Evolutionary conservation across 257 asterid genomes (phyloP).

Genomic region (Anisodus tanguticus): DNA sequence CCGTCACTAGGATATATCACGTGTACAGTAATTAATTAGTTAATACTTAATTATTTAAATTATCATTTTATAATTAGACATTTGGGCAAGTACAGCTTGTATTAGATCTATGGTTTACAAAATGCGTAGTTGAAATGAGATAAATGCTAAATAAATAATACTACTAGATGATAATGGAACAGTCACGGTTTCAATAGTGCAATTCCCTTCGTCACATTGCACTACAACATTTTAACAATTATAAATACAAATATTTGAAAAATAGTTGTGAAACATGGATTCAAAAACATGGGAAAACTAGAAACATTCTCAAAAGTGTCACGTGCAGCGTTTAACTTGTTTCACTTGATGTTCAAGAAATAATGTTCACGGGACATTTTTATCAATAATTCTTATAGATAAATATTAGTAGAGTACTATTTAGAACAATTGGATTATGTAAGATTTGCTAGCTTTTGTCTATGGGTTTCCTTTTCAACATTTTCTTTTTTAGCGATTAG

Average conservation of each 20-base stretch:
- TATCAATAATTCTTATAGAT: not conserved
- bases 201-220: not conserved
- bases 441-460: not conserved
- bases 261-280: not conserved
- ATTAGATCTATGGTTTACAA: not conserved
- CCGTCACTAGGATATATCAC: not conserved
- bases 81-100: not conserved
- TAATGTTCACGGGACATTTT: not conserved
- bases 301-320: not conserved
- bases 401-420: not conserved
- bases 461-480: not conserved
- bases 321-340: not conserved
- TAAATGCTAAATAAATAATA: not conserved
- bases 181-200: not conserved
- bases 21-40: no score
- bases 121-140: not conserved
- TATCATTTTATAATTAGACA: not conserved
- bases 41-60: not conserved
- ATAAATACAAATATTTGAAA: not conserved
- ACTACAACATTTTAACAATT: not conserved
- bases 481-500: not conserved
- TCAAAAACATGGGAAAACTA: constrained; percentile 1
- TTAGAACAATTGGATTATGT: not conserved
- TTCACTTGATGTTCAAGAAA: not conserved
- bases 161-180: not conserved